Conservation (phyloP, 768 basidiomycete genomes). For the Pisolithus marmoratus region DNA sequence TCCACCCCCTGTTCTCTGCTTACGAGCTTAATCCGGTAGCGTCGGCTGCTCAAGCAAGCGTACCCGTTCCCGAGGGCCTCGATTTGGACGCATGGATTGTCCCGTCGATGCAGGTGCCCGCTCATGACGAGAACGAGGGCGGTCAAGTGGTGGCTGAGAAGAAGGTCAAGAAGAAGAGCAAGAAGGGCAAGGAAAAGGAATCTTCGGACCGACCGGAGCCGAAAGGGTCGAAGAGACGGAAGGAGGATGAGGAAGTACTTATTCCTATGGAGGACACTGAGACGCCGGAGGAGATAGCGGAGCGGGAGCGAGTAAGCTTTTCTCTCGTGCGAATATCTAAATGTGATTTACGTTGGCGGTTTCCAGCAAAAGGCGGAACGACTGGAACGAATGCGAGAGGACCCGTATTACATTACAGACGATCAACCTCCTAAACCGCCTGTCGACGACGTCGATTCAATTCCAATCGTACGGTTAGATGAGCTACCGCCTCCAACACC, state of each 20-base stretch:
- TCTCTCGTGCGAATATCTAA: not conserved
- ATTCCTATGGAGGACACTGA: slow-evolving; percentile 41
- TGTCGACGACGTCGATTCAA: slow-evolving; percentile 74
- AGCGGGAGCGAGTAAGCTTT: slow-evolving; percentile 57
- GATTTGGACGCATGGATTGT: slow-evolving; percentile 86
- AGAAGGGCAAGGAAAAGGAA: slow-evolving; percentile 44
- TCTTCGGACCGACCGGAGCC: slow-evolving; percentile 18
- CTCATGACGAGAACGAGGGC: slow-evolving; percentile 22
- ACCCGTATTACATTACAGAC: slow-evolving; percentile 89
- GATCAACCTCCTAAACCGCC: slow-evolving; percentile 36
- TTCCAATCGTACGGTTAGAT: slow-evolving; percentile 85
- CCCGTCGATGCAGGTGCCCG: slow-evolving; percentile 41
- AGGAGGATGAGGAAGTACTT: slow-evolving; percentile 25
- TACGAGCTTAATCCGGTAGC: slow-evolving; percentile 89
- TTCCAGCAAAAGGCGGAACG: slow-evolving; percentile 70
- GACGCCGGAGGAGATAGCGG: slow-evolving; percentile 52
- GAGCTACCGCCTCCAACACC: slow-evolving; percentile 50
- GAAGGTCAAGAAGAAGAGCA: slow-evolving; percentile 38
- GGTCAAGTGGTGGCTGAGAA: slow-evolving; percentile 28
- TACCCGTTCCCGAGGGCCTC: slow-evolving; percentile 77
- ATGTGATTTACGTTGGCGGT: slow-evolving; percentile 5
- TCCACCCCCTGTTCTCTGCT: slow-evolving; percentile 68
- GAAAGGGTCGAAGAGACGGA: slow-evolving; percentile 44
- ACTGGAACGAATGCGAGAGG: slow-evolving; percentile 69
- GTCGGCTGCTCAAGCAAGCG: slow-evolving; percentile 68